phyloP scores from a whole-genome alignment of 2,329 filamentous ascomycete species.

The Boeremia exigua region DNA sequence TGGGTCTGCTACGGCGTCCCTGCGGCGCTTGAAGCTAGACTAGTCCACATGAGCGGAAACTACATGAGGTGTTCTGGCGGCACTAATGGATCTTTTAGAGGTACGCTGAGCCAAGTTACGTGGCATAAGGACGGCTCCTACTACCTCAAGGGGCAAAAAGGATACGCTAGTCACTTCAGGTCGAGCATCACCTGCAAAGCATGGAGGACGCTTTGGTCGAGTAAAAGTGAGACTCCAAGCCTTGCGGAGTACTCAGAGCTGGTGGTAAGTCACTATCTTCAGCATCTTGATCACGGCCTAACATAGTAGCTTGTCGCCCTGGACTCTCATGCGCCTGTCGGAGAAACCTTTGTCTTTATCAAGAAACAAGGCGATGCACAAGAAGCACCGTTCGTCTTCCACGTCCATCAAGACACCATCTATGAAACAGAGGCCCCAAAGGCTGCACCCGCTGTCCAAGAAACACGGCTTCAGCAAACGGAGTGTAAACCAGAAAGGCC shows the following conservation, averaged over 20 bases:
- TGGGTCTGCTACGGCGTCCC: constrained; percentile 32
- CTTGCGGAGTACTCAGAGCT: constrained; percentile 19
- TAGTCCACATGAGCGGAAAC: constrained; percentile 15
- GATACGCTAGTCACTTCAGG: constrained; percentile 20
- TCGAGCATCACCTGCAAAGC: constrained; percentile 12
- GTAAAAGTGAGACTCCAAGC: not conserved
- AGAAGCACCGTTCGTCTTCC: constrained; percentile 26
- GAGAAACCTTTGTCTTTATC: constrained; percentile 36
- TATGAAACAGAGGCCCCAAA: constrained; percentile 15
- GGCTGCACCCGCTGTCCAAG: not conserved
- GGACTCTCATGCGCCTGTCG: constrained; percentile 24
- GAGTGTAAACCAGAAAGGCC: constrained; percentile 2
- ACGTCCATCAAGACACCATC: constrained; percentile 21
- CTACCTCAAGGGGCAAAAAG: constrained; percentile 19
- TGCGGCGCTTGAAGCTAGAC: constrained; percentile 1
- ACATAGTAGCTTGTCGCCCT: constrained; percentile 30
- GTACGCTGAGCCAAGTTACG: constrained; percentile 14
- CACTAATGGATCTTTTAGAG: constrained; percentile 21
- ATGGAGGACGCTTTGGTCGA: constrained; percentile 29
- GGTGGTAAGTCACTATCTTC: constrained; percentile 21
- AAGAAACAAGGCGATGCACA: constrained; percentile 24
- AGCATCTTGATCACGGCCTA: constrained; percentile 1
- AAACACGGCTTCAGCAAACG: constrained; percentile 1
- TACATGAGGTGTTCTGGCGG: not conserved
- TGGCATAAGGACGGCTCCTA: constrained; percentile 35